A percentile compares a stretch with the other conserved stretches of the same genome.
Evolutionary conservation across 2,329 filamentous ascomycete genomes (phyloP).

Genomic region (Scedosporium aurantiacum): DNA sequence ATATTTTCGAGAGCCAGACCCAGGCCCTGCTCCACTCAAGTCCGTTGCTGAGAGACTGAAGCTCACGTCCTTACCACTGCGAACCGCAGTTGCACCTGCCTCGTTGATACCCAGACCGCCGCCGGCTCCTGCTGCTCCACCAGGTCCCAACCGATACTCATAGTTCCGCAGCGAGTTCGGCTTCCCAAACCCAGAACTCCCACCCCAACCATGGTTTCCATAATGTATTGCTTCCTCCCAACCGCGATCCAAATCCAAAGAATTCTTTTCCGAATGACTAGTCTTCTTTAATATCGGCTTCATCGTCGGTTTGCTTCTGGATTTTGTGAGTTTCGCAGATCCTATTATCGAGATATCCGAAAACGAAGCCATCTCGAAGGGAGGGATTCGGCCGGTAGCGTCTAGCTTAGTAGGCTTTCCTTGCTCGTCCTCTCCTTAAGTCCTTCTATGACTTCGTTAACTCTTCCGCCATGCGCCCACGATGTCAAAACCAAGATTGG

Average conservation of each 20-base stretch:
- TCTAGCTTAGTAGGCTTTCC: not conserved
- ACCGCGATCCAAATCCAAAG: slow-evolving; percentile 48
- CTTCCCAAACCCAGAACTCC: slow-evolving; percentile 8
- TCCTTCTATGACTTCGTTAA: not conserved
- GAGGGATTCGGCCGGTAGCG: not conserved
- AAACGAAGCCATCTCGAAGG: slow-evolving; percentile 3
- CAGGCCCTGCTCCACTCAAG: not conserved
- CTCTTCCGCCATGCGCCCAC: not conserved
- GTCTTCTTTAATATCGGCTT: slow-evolving; percentile 43
- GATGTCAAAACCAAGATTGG: not conserved
- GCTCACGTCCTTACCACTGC: slow-evolving; percentile 30
- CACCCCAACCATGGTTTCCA: slow-evolving; percentile 22
- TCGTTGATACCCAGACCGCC: slow-evolving; percentile 7
- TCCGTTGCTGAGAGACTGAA: slow-evolving; percentile 31
- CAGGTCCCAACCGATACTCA: not conserved
- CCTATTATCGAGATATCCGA: slow-evolving; percentile 1
- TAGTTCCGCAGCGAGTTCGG: not conserved
- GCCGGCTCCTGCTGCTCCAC: slow-evolving; percentile 6
- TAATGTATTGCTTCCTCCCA: slow-evolving; percentile 43
- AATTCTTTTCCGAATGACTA: slow-evolving; percentile 48
- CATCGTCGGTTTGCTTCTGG: slow-evolving; percentile 3
- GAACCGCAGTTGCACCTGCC: slow-evolving; percentile 9
- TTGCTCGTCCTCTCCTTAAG: not conserved
- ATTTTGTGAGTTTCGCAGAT: slow-evolving; percentile 1
- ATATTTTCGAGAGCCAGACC: slow-evolving; percentile 25